These are phyloP conservation scores for Ceratobasidium sp. DNA, from an alignment of 1,284 basidiomycete genomes.

Conservation along the genomic window DNA sequence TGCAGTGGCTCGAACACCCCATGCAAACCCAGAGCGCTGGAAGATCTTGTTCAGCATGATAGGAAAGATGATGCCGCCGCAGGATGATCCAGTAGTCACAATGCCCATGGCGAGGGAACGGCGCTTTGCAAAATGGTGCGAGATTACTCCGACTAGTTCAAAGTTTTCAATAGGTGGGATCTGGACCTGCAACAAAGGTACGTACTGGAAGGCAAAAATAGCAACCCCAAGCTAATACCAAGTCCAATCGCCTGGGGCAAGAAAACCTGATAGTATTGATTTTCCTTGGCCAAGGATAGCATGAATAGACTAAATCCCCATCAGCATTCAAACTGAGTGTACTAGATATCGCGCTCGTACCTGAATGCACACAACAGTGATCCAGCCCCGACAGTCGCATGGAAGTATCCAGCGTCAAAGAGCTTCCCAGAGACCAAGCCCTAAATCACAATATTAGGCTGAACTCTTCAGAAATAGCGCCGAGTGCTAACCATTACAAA, in stretches of 20 bases:
- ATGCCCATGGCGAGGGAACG: slow-evolving; percentile 66
- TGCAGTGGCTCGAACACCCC: slow-evolving; percentile 58
- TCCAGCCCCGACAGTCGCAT: slow-evolving; percentile 25
- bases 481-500: slow-evolving; percentile 22
- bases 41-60: slow-evolving; percentile 74
- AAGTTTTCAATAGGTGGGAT: slow-evolving; percentile 49
- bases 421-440: slow-evolving; percentile 38
- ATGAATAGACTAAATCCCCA: slow-evolving; percentile 54
- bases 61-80: slow-evolving; percentile 76
- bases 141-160: slow-evolving; percentile 63
- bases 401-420: slow-evolving; percentile 40
- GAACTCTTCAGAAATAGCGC: not conserved
- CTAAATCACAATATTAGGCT: not conserved
- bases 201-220: slow-evolving; percentile 58
- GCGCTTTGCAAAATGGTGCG: slow-evolving; percentile 66
- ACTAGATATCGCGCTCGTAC: not conserved
- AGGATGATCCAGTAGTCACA: slow-evolving; percentile 63
- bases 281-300: slow-evolving; percentile 57
- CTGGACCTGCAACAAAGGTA: not conserved
- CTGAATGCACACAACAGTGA: slow-evolving; percentile 30
- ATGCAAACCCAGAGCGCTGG: slow-evolving; percentile 68
- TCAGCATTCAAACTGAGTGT: not conserved
- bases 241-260: slow-evolving; percentile 62
- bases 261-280: slow-evolving; percentile 60
- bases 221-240: slow-evolving; percentile 62